Percentiles rank a stretch among this genome's conserved stretches.
Evolutionary conservation across 2,329 filamentous ascomycete species (phyloP).

Genomic region (Fonsecaea pedrosoi): DNA sequence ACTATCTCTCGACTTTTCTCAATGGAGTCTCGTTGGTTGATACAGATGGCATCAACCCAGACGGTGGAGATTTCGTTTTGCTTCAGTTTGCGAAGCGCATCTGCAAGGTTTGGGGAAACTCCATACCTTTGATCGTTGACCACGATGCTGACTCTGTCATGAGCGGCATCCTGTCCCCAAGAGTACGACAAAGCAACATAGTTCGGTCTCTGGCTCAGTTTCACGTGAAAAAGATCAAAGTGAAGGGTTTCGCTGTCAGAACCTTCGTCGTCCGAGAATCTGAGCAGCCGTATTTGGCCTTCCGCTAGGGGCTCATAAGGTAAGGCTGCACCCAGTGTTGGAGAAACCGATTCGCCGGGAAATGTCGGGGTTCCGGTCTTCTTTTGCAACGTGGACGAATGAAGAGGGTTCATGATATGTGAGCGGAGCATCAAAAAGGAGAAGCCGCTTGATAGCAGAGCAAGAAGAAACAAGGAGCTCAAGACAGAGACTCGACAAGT

Average conservation of each 20-base stretch:
- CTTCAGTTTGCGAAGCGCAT: slow-evolving; percentile 22
- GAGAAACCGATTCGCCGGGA: not conserved
- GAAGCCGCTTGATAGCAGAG: not conserved
- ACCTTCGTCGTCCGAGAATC: slow-evolving; percentile 8
- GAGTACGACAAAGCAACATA: slow-evolving; percentile 35
- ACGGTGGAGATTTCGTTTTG: slow-evolving; percentile 15
- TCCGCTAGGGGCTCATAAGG: slow-evolving; percentile 28
- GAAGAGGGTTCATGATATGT: not conserved
- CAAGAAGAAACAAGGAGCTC: not conserved
- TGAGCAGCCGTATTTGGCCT: slow-evolving; percentile 27
- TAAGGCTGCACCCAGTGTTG: slow-evolving; percentile 1
- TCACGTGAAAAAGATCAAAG: slow-evolving; percentile 25
- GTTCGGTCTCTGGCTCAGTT: slow-evolving; percentile 26
- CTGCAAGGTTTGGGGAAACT: slow-evolving; percentile 26
- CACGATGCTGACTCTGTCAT: slow-evolving; percentile 1
- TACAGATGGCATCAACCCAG: slow-evolving; percentile 35
- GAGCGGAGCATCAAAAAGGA: not conserved
- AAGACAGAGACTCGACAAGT: not conserved
- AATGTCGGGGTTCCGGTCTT: not conserved
- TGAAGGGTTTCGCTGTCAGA: slow-evolving; percentile 1
- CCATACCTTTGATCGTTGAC: slow-evolving; percentile 23
- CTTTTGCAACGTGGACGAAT: not conserved
- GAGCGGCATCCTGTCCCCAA: slow-evolving; percentile 24
- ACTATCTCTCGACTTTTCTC: slow-evolving; percentile 30
- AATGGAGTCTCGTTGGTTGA: slow-evolving; percentile 27